Conservation (phyloP, 192 early-diverging fungal genomes). For the Podila epicladia region DNA sequence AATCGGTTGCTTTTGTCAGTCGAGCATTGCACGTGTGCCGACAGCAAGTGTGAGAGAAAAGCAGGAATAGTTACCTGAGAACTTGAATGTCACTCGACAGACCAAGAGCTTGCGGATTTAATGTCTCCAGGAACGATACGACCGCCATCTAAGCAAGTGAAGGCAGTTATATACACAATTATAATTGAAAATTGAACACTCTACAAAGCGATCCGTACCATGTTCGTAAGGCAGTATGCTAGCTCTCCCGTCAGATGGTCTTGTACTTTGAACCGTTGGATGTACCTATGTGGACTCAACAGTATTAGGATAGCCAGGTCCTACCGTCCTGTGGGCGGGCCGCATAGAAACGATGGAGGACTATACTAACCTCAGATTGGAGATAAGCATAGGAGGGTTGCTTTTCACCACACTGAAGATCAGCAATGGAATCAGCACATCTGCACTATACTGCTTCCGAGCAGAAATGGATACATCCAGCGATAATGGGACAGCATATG, state of each 20-base stretch:
- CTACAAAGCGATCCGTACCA: constrained; percentile 33
- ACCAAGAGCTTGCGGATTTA: constrained; percentile 56
- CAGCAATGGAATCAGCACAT: constrained; percentile 72
- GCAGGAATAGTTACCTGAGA: constrained; percentile 40
- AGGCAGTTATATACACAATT: not conserved
- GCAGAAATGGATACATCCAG: not conserved
- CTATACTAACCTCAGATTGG: constrained; percentile 64
- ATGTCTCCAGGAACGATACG: constrained; percentile 57
- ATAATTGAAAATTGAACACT: no score
- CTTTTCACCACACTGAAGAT: constrained; percentile 74
- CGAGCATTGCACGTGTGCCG: constrained; percentile 29
- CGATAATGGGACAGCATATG: not conserved
- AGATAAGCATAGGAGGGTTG: constrained; percentile 74
- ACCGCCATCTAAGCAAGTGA: constrained; percentile 50
- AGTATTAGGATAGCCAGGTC: no score
- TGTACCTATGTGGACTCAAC: constrained; percentile 19
- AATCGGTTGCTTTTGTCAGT: not conserved
- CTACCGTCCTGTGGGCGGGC: no score
- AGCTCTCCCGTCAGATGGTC: constrained; percentile 51
- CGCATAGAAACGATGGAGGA: no score
- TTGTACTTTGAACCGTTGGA: constrained; percentile 57
- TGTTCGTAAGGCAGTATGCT: constrained; percentile 62
- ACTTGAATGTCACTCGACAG: constrained; percentile 56
- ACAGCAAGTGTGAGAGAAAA: not conserved
- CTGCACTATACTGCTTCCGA: constrained; percentile 58